Conservation (phyloP, 345 rosid species). For the Hirschfeldia incana region DNA sequence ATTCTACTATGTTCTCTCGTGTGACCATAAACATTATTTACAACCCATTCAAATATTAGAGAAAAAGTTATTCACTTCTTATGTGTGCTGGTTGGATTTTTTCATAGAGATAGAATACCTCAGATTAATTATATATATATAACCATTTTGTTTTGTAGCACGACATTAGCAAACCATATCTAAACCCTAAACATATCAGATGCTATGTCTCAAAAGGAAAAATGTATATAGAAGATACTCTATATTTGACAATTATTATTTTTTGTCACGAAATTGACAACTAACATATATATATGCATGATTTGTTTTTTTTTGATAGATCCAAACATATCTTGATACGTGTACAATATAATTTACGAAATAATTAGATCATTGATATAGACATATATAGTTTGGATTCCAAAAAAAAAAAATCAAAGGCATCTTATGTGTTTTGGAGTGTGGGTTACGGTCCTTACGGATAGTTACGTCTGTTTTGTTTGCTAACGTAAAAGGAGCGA, state of each 20-base stretch:
- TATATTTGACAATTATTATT: neutral
- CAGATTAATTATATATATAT: no score
- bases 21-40: no score
- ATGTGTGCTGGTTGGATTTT: no score
- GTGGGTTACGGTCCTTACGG: constrained; percentile 26
- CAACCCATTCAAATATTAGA: no score
- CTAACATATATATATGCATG: neutral
- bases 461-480: constrained; percentile 38
- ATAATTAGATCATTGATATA: neutral
- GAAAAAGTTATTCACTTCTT: no score
- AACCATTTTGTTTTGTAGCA: neutral
- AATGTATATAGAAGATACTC: neutral
- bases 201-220: neutral
- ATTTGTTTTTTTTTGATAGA: neutral
- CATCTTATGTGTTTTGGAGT: constrained; percentile 23
- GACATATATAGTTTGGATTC: neutral
- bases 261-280: neutral
- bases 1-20: no score
- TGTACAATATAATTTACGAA: constrained; percentile 7
- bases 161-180: neutral
- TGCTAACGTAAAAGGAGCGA: constrained; percentile 35
- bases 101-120: no score
- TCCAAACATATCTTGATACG: constrained; percentile 18
- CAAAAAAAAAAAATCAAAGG: neutral
- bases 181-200: neutral